Evolutionary conservation across 306 rosid species (phyloP), one percentile per base, ranked within the genome.

Genomic region (Castanea mollissima): DNA sequence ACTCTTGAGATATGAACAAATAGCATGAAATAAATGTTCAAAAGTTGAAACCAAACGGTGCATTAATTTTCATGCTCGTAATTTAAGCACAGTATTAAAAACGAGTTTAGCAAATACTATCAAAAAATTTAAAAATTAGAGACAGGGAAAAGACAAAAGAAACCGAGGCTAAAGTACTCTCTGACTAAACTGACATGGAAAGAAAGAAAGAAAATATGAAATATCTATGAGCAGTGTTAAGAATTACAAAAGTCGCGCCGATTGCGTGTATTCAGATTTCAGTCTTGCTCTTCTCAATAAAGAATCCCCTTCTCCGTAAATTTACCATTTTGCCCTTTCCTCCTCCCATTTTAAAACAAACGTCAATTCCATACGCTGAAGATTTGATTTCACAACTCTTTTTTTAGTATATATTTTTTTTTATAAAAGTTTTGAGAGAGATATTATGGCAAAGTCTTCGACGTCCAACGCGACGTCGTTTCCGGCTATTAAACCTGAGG

Each of bases 381-480:
- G 46, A 8, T 41, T 41, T 41, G 46, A 41, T 41, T 41, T 7
- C 46, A 38, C 46, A 7, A 10, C 12, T 7, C 2, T 41, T 41
- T 41, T 7, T 8, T 25, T 25, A 25, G 27, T 25, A 25, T 41
- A 41, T 35, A 35, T 0, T 41, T 4, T 32, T 41, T 6, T 2
- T 1, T 1, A 23, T 23, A 23, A 23, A 1, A 8, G 46, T 41
- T 41, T 41, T 2, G 46, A 49, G 54, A 49, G 16, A 29, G 23
- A 31, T 8, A 94, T 94, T 8, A 94, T 94, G 98, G 90, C 98
- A 10, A 94, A 86, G 80, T 29, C 84, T 21, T 63, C 79, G 49
- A 6, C 83, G 19, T 15, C 59, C 35, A 59, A 74, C 31, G 46
- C 94, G 81, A 63, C 91, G 82, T 85, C 93, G 84, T 83, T 86